Conservation (phyloP, 768 basidiomycete species). For the Boletus rubroflammeus region DNA sequence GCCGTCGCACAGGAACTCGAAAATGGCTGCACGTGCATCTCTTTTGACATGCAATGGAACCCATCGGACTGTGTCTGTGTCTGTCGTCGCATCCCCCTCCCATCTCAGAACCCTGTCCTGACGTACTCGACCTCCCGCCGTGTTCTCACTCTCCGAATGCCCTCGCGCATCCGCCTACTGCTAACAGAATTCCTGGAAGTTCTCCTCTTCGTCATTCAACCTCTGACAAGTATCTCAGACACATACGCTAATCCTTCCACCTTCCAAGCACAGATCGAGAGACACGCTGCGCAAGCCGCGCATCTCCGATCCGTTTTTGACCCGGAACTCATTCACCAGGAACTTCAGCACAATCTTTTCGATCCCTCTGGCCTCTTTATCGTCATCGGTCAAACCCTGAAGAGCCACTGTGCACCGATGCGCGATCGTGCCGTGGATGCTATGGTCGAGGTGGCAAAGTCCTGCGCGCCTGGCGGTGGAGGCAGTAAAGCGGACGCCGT, state of each 20-base stretch:
- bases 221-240: conserved; percentile 59
- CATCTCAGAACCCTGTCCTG: conserved; percentile 40
- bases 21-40: conserved; percentile 79
- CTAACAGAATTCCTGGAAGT: conserved; percentile 78
- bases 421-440: conserved; percentile 78
- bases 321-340: conserved; percentile 76
- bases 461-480: conserved; percentile 50
- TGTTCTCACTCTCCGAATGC: conserved; percentile 59
- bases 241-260: conserved; percentile 58
- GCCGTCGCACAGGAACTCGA: conserved; percentile 77
- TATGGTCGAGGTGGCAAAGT: conserved; percentile 71
- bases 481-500: conserved; percentile 64
- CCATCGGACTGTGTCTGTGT: conserved; percentile 55
- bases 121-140: conserved; percentile 43
- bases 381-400: conserved; percentile 76
- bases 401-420: conserved; percentile 93
- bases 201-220: conserved; percentile 79
- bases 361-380: conserved; percentile 76
- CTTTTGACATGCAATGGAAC: conserved; percentile 60
- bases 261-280: conserved; percentile 56
- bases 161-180: conserved; percentile 67
- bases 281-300: conserved; percentile 59
- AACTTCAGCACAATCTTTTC: conserved; percentile 71
- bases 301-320: conserved; percentile 77
- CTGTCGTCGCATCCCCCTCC: conserved; percentile 43